phyloP scores from a whole-genome alignment of 768 basidiomycete species.

The Boletus eberwhitei region DNA sequence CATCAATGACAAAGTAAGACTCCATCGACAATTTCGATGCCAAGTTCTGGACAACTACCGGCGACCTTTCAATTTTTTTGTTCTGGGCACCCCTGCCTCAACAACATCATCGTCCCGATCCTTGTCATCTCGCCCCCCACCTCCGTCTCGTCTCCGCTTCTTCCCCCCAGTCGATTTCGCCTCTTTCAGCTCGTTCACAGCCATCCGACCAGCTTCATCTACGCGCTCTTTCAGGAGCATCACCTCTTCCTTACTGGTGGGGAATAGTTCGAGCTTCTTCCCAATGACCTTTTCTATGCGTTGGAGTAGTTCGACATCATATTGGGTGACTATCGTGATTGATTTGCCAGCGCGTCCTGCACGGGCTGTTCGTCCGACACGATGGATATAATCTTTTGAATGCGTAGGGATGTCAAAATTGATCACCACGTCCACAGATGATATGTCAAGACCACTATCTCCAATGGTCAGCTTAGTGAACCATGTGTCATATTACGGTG shows the following conservation, averaged over 20 bases:
- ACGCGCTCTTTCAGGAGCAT: slow-evolving; percentile 85
- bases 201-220: slow-evolving; percentile 76
- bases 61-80: slow-evolving; percentile 53
- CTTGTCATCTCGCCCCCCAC: slow-evolving; percentile 61
- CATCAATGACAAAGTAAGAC: too few species aligned
- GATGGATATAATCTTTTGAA: slow-evolving; percentile 98
- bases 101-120: slow-evolving; percentile 93
- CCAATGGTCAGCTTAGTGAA: slow-evolving; percentile 3
- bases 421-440: slow-evolving; percentile 92
- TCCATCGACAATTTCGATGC: not conserved
- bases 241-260: slow-evolving; percentile 84
- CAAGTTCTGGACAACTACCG: slow-evolving; percentile 25
- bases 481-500: not conserved
- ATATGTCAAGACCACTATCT: slow-evolving; percentile 87
- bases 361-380: slow-evolving; percentile 95
- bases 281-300: slow-evolving; percentile 91
- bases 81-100: slow-evolving; percentile 81
- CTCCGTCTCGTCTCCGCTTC: slow-evolving; percentile 48
- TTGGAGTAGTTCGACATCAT: slow-evolving; percentile 94
- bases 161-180: slow-evolving; percentile 48
- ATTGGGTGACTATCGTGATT: slow-evolving; percentile 97
- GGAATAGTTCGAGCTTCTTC: slow-evolving; percentile 89
- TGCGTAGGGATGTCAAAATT: slow-evolving; percentile 98
- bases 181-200: slow-evolving; percentile 81
- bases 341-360: slow-evolving; percentile 97